Percentiles rank a stretch among this genome's conserved stretches.
phyloP scores from a whole-genome alignment of 2,329 filamentous ascomycete genomes.

The Ophiostoma australiae region DNA sequence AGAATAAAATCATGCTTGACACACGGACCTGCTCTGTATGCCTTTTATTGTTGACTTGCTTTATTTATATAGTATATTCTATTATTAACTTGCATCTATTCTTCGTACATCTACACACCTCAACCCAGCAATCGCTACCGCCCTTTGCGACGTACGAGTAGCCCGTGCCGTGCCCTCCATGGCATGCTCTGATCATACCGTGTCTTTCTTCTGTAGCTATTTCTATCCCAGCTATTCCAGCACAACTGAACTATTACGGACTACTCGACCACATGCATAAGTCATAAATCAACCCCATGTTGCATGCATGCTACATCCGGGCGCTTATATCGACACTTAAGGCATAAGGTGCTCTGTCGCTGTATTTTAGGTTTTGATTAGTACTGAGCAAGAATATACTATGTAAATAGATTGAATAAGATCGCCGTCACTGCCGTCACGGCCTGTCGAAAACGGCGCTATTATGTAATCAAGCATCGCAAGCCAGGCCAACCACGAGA shows the following conservation, averaged over 20 bases:
- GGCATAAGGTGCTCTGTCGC: not conserved
- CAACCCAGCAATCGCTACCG: not conserved
- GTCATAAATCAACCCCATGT: conserved; percentile 2
- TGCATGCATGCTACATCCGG: conserved; percentile 12
- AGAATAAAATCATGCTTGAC: not conserved
- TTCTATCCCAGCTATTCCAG: not conserved
- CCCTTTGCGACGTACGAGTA: not conserved
- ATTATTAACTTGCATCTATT: not conserved
- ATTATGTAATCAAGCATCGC: not conserved
- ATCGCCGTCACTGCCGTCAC: not conserved
- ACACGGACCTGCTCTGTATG: not conserved
- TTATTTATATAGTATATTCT: not conserved
- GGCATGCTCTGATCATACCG: conserved; percentile 1
- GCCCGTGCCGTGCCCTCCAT: not conserved
- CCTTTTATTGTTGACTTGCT: not conserved
- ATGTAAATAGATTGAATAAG: not conserved
- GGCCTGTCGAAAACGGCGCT: too few species aligned
- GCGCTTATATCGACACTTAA: conserved; percentile 7
- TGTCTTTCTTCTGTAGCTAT: not conserved
- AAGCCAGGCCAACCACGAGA: not conserved
- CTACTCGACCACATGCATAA: not conserved
- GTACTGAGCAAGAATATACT: not conserved
- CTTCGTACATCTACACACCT: not conserved
- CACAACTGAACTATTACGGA: not conserved
- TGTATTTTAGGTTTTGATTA: not conserved